Evolutionary conservation across 768 basidiomycete genomes (phyloP), one percentile per base, ranked within the genome.

Genomic region (Panaeolus cyanescens): DNA sequence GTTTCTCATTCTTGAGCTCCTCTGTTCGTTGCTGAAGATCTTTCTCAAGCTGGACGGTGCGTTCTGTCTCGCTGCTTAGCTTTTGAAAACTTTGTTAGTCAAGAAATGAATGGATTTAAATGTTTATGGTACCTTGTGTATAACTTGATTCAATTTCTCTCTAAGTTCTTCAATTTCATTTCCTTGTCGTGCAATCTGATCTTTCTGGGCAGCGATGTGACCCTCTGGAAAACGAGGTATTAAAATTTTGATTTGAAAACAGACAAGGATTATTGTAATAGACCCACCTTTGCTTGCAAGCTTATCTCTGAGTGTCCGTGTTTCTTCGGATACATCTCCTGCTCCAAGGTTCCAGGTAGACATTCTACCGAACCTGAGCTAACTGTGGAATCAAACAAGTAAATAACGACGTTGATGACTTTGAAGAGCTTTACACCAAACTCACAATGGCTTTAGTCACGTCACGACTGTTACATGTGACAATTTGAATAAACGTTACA

Each of bases 61-160:
- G 85, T 62, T 82, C 77, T 5, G 84, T 78, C 74, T 91, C 89
- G 58, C 72, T 70, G 42, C 79, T 79, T 55, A 91, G 75, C 89
- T 91, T 62, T 54, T 57, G 25, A 31, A 36, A 40, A 70, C 36
- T 58, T 60, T 40, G 30, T 19, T 32, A 37, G 19, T 34, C 31
- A 36, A n/a, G 3, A 25, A 8, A 34, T 13, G 22, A 13, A n/a
- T 20, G 36, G 36, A 22, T 54, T 64, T n/a, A 34, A 42, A 9
- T n/a, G 22, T 59, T 13, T 36, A 10, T 8, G 37, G 20, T 59
- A 83, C 84, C 72, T 82, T 82, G 68, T 82, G 77, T 36, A 81
- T 60, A 7, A 77, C 74, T 25, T 84, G 83, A 57, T 82, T 80
- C 13, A 82, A 70, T 17, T 75, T 70, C 32, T 70, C 64, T 62